These are phyloP conservation scores for Microthyrium microscopicum DNA, from an alignment of 2,329 filamentous ascomycete genomes.

Conservation along the genomic window DNA sequence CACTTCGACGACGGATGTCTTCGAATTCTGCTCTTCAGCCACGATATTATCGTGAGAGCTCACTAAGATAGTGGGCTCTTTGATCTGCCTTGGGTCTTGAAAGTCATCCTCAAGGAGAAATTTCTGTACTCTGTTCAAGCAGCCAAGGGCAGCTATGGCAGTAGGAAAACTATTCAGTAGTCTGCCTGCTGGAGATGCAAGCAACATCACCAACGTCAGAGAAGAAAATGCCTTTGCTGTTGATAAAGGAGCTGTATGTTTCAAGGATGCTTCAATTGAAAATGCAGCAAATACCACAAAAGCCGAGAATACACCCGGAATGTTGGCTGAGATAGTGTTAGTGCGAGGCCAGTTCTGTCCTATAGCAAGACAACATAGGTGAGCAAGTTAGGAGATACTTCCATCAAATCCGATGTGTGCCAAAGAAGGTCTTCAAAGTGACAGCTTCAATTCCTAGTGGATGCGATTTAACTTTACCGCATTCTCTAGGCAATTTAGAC, in stretches of 20 bases:
- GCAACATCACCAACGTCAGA: neutral
- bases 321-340: neutral
- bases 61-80: neutral
- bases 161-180: constrained; percentile 1
- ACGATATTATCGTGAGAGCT: neutral
- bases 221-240: constrained; percentile 4
- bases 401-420: neutral
- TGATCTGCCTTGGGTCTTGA: constrained; percentile 1
- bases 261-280: constrained; percentile 2
- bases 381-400: too few species aligned
- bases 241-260: neutral
- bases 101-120: constrained; percentile 2
- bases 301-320: neutral
- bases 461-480: too few species aligned
- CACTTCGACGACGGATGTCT: neutral
- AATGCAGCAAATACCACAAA: constrained; percentile 4
- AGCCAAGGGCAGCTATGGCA: neutral
- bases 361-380: too few species aligned
- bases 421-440: too few species aligned
- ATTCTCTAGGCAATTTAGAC: too few species aligned
- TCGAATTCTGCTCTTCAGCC: neutral
- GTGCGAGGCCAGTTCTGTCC: too few species aligned
- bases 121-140: constrained; percentile 2
- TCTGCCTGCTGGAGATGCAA: neutral
- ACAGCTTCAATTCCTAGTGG: too few species aligned